A percentile compares a stretch with the other conserved stretches of the same genome.
These are phyloP conservation scores for Papiliotrema terrestris DNA, from an alignment of 1,284 basidiomycete species.

Conservation along the genomic window DNA sequence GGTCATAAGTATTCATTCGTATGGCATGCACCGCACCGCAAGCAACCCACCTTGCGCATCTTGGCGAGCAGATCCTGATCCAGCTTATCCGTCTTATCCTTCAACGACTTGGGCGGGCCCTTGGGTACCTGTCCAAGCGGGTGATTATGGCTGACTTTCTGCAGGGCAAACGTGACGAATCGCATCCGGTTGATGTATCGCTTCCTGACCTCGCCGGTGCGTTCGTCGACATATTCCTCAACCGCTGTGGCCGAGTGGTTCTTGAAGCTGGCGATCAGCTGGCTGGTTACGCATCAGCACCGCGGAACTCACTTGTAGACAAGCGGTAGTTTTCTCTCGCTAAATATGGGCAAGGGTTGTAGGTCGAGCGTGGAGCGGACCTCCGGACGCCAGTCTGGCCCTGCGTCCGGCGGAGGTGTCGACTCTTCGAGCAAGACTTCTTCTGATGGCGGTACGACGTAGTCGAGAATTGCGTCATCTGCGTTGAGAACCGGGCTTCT, in stretches of 20 bases:
- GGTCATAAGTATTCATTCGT: conserved; percentile 45
- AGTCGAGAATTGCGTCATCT: conserved; percentile 71
- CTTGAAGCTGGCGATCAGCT: conserved; percentile 14
- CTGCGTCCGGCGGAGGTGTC: conserved; percentile 14
- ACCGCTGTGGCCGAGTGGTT: conserved; percentile 15
- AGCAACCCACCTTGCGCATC: conserved; percentile 57
- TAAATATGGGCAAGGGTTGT: conserved; percentile 38
- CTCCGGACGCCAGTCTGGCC: conserved; percentile 8
- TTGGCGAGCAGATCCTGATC: conserved; percentile 60
- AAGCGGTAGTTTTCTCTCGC: conserved; percentile 26
- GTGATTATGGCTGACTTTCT: conserved; percentile 22
- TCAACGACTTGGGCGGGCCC: conserved; percentile 57
- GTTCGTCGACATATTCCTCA: conserved; percentile 32
- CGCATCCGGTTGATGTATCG: conserved; percentile 36
- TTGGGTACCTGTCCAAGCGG: conserved; percentile 55
- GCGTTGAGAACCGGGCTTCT: neutral
- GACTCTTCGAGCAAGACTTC: conserved; percentile 55
- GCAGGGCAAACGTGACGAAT: conserved; percentile 18
- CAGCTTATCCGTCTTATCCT: conserved; percentile 50
- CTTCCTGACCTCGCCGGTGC: conserved; percentile 24
- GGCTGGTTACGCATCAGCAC: too few species aligned
- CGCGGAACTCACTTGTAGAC: conserved; percentile 21
- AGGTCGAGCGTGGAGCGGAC: conserved; percentile 33
- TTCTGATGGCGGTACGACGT: conserved; percentile 62
- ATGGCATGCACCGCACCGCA: conserved; percentile 21